Evolutionary conservation across 805 yeast genomes (phyloP).

Genomic region (Saccharomycopsis sp.): DNA sequence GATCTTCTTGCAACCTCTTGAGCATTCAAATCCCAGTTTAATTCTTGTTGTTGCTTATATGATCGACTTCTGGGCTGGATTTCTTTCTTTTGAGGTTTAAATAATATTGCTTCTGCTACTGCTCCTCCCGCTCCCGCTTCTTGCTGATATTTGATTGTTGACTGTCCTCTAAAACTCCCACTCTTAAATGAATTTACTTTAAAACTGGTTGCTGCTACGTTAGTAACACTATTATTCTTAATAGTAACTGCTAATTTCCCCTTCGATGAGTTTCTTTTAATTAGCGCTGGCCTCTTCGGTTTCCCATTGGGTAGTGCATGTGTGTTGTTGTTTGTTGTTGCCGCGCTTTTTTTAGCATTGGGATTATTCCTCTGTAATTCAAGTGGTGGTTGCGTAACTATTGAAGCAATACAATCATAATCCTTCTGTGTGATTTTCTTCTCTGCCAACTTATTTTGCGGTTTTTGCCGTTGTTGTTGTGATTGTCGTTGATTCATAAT

Average conservation of each 20-base stretch:
- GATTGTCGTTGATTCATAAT: neutral
- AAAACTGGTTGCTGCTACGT: neutral
- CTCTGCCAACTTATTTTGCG: neutral
- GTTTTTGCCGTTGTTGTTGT: neutral
- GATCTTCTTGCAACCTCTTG: neutral
- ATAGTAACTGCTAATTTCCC: constrained; percentile 3
- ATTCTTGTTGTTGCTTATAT: too few species aligned
- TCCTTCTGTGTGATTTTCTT: neutral
- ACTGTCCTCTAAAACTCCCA: neutral
- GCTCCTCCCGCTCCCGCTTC: too few species aligned
- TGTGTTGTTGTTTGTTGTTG: neutral
- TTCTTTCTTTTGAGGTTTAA: neutral
- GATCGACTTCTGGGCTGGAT: too few species aligned
- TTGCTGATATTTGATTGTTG: neutral
- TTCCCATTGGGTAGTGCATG: constrained; percentile 2
- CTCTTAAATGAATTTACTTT: too few species aligned
- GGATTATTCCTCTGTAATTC: neutral
- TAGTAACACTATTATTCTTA: neutral
- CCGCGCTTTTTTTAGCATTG: neutral
- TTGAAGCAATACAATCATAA: neutral
- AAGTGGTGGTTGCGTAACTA: neutral
- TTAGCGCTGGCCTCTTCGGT: too few species aligned
- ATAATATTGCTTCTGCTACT: too few species aligned
- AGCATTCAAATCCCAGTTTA: too few species aligned
- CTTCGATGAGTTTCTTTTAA: constrained; percentile 10